phyloP scores from a whole-genome alignment of 495 filamentous ascomycete species.

The Trichoderma reesei region DNA sequence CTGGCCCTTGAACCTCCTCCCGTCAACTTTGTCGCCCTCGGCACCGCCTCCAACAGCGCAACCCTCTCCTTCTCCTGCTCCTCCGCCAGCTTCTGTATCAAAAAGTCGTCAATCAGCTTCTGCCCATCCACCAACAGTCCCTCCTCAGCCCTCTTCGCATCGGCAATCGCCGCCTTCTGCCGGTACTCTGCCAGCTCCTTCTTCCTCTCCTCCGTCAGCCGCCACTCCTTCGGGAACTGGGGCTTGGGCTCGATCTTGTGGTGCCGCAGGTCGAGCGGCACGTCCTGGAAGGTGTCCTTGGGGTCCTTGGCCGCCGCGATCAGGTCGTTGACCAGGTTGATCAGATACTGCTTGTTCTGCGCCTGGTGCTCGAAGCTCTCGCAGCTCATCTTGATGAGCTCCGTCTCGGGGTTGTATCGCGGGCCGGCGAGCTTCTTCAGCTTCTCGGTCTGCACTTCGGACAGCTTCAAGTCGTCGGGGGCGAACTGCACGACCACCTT shows the following conservation, averaged over 20 bases:
- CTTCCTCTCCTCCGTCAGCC: conserved; percentile 59
- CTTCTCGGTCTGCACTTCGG: conserved; percentile 59
- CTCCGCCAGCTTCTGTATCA: conserved; percentile 15
- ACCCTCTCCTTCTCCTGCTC: conserved; percentile 10
- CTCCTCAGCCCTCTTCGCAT: conserved; percentile 29
- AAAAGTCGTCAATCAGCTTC: conserved; percentile 36
- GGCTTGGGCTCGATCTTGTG: conserved; percentile 60
- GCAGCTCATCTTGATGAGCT: conserved; percentile 80
- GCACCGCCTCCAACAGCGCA: not conserved
- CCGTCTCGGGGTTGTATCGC: conserved; percentile 84
- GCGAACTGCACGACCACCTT: conserved; percentile 92
- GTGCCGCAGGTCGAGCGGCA: conserved; percentile 86
- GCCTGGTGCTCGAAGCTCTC: conserved; percentile 79
- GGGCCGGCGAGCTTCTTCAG: conserved; percentile 77
- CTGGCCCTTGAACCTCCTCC: not conserved
- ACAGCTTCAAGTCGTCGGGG: conserved; percentile 56
- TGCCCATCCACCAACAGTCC: conserved; percentile 48
- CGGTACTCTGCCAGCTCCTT: conserved; percentile 52
- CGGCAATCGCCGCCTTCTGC: conserved; percentile 38
- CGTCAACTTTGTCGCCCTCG: not conserved
- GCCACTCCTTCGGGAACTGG: conserved; percentile 75
- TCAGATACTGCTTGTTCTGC: conserved; percentile 93
- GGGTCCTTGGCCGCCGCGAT: conserved; percentile 67
- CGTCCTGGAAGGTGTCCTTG: conserved; percentile 73
- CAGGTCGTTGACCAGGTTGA: conserved; percentile 63